A percentile compares a stretch with the other conserved stretches of the same genome.
Evolutionary conservation across 73 alveolate species (phyloP).

Genomic region (Blepharisma japonicum): DNA sequence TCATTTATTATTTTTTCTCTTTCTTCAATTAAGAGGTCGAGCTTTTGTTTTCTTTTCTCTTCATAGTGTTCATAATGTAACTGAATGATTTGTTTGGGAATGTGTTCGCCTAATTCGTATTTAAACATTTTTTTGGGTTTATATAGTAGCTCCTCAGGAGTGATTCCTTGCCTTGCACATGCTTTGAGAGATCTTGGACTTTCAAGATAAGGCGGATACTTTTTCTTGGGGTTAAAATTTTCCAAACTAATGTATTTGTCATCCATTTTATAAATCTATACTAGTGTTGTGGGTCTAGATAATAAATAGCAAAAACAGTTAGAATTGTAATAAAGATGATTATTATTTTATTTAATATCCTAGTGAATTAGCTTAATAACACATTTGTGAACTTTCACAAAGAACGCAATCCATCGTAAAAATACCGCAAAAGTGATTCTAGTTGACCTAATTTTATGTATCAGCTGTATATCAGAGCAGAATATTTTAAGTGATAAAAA

Average conservation of each 20-base stretch:
- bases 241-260: slow-evolving; percentile 10
- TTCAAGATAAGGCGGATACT: not conserved
- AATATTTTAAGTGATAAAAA: too few relatives aligned
- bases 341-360: too few relatives aligned
- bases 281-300: too few relatives aligned
- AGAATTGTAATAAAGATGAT: too few relatives aligned
- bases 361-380: too few relatives aligned
- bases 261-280: too few relatives aligned
- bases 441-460: too few relatives aligned
- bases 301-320: too few relatives aligned
- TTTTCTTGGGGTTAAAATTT: not conserved
- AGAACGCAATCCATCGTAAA: too few relatives aligned
- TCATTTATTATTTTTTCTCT: not conserved
- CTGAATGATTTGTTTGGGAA: not conserved
- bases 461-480: too few relatives aligned
- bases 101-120: not conserved
- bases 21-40: not conserved
- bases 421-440: too few relatives aligned
- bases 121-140: not conserved
- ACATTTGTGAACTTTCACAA: too few relatives aligned
- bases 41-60: not conserved
- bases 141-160: not conserved
- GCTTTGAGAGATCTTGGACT: slow-evolving; percentile 7
- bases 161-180: not conserved
- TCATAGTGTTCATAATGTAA: not conserved